Conservation (phyloP, 768 basidiomycete species). For the Phlebiopsis gigantea region DNA sequence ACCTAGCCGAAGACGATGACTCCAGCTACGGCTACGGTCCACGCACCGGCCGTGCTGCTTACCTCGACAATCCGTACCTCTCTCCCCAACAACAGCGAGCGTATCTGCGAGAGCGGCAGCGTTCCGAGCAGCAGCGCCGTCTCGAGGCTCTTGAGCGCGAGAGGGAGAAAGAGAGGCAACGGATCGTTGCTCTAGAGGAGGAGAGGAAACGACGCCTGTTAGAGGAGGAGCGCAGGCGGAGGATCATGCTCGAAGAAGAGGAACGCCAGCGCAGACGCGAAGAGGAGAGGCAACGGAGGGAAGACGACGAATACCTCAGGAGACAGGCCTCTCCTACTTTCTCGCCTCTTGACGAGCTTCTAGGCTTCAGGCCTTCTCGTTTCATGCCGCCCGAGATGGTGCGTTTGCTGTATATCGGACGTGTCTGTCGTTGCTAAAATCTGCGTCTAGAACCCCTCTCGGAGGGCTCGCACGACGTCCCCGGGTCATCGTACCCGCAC, state of each 20-base stretch:
- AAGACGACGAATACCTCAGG: constrained; percentile 18
- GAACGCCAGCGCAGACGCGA: constrained; percentile 13
- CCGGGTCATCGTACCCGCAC: constrained; percentile 1
- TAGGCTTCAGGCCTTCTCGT: constrained; percentile 9
- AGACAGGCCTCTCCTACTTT: constrained; percentile 10
- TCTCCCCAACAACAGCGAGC: constrained; percentile 2
- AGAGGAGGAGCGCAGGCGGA: constrained; percentile 19
- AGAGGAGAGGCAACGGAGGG: constrained; percentile 15
- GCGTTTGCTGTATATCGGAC: neutral
- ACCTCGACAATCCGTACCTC: constrained; percentile 1
- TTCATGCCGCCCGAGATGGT: constrained; percentile 3
- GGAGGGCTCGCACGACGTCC: constrained; percentile 13
- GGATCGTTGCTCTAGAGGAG: constrained; percentile 11
- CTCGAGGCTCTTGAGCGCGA: constrained; percentile 9
- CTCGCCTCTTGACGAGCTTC: constrained; percentile 17
- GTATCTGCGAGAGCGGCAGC: constrained; percentile 5
- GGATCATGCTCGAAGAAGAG: constrained; percentile 20
- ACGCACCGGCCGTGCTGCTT: constrained; percentile 7
- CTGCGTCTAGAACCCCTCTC: neutral
- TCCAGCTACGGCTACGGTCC: constrained; percentile 12
- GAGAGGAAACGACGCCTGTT: constrained; percentile 14
- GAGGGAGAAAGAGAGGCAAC: constrained; percentile 9
- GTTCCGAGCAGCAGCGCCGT: constrained; percentile 6
- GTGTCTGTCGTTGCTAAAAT: neutral
- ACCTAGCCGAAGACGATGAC: constrained; percentile 18